Percentiles rank a stretch among this genome's conserved stretches.
phyloP scores from a whole-genome alignment of 2,329 filamentous ascomycete genomes.

The Aspergillus jensenii region DNA sequence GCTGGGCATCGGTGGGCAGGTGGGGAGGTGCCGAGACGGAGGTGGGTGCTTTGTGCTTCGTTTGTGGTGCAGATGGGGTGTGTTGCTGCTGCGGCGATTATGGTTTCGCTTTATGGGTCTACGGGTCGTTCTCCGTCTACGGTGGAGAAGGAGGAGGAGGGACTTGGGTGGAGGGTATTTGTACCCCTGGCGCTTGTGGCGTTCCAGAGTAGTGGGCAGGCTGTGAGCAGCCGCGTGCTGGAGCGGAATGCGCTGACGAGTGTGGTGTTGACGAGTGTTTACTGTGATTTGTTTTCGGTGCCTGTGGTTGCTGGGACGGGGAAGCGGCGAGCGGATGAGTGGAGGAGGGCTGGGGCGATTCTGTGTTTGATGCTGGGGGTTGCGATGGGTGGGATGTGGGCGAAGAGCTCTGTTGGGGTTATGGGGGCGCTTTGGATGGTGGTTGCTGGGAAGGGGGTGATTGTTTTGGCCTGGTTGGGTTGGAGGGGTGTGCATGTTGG shows the following conservation, averaged over 20 bases:
- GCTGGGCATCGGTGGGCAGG: too few species aligned
- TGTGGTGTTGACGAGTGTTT: conserved; percentile 47
- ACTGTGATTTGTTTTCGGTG: conserved; percentile 77
- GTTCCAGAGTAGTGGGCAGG: conserved; percentile 77
- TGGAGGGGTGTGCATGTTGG: conserved; percentile 51
- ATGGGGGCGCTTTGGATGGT: conserved; percentile 62
- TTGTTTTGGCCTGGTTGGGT: conserved; percentile 59
- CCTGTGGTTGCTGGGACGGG: conserved; percentile 46
- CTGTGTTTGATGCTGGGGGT: conserved; percentile 55
- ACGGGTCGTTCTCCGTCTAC: too few species aligned
- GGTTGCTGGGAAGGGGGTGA: conserved; percentile 55
- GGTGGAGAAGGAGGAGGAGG: background rate
- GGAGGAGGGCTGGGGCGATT: conserved; percentile 53
- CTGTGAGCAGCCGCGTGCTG: conserved; percentile 70
- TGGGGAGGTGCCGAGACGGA: too few species aligned
- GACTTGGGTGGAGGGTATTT: conserved; percentile 58
- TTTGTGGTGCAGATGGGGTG: conserved; percentile 53
- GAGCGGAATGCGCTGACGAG: conserved; percentile 80
- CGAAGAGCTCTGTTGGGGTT: conserved; percentile 53
- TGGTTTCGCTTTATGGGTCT: conserved; percentile 44
- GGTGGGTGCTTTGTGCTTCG: conserved; percentile 50
- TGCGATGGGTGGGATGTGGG: conserved; percentile 55
- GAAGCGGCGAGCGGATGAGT: conserved; percentile 51
- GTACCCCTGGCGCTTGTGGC: conserved; percentile 69
- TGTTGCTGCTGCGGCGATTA: conserved; percentile 53